Conservation (phyloP, 2,329 filamentous ascomycete genomes). For the Trichoderma koningii region DNA sequence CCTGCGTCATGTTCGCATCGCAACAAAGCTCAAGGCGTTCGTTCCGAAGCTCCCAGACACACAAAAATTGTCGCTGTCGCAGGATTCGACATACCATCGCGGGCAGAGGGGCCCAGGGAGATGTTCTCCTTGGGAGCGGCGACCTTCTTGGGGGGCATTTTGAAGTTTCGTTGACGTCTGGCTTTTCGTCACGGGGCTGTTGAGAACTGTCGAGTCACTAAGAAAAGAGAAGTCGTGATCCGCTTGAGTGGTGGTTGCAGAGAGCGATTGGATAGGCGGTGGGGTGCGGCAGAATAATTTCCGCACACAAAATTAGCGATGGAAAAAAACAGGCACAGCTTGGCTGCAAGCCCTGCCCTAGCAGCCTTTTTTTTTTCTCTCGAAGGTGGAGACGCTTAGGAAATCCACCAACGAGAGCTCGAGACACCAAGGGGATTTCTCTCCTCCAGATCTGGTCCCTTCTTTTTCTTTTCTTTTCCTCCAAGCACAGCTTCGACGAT, state of each 20-base stretch:
- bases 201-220: slow-evolving; percentile 38
- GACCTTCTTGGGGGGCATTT: slow-evolving; percentile 97
- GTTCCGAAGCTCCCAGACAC: neutral
- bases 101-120: slow-evolving; percentile 93
- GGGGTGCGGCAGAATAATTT: slow-evolving; percentile 41
- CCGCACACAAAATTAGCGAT: slow-evolving; percentile 26
- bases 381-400: neutral
- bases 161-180: slow-evolving; percentile 49
- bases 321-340: neutral
- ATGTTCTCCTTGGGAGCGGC: slow-evolving; percentile 93
- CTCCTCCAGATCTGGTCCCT: neutral
- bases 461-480: slow-evolving; percentile 28
- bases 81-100: slow-evolving; percentile 69
- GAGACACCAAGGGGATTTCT: slow-evolving; percentile 12
- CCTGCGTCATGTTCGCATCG: neutral
- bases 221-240: slow-evolving; percentile 34
- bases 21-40: neutral
- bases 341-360: slow-evolving; percentile 42
- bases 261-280: slow-evolving; percentile 38
- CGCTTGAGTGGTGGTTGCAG: slow-evolving; percentile 34
- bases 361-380: slow-evolving; percentile 28
- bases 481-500: slow-evolving; percentile 35
- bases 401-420: slow-evolving; percentile 15
- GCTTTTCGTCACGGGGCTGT: slow-evolving; percentile 42
- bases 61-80: neutral